Evolutionary conservation across 1,284 basidiomycete species (phyloP), one percentile per base, ranked within the genome.

Genomic region (Cerioporus squamosus): DNA sequence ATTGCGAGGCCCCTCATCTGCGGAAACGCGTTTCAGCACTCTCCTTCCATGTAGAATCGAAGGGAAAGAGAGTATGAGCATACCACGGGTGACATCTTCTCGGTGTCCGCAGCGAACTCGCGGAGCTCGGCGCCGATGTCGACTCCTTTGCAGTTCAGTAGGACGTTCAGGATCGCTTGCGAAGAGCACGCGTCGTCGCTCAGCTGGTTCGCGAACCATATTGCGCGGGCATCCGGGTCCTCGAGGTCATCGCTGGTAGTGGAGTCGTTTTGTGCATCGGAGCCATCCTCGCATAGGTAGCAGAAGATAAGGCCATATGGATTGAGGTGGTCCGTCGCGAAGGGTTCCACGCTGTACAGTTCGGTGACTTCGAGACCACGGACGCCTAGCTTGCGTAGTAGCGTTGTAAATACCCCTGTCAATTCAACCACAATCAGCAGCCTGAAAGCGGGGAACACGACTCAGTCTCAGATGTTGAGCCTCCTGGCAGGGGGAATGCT

Each of bases 201-300:
- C n/a, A 87, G 76, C 66, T 87, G 85, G 67, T 87, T 84, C 6
- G 85, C 85, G 61, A 86, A 87, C 85, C 85, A 87, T 14, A 87
- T 78, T 18, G 72, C 74, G 54, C 81, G 79, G n/a, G 83, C 79
- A 26, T 81, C 79, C 6, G 82, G 78, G 66, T 86, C 83, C 24
- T 79, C 75, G 53, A 81, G 80, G 55, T 82, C 80, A 3, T 74
- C 71, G 0, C 78, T 72, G 0, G 33, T 10, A n/a, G 76, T 73
- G 58, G 80, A 77, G 2, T 73, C 59, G 61, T 83, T 80, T 61
- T 80, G 77, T 8, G 67, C n/a, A 24, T 73, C 69, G 0, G 77
- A 55, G 59, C 83, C 81, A 59, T 81, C 80, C 12, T 71, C 72
- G 77, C 82, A 86, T 57, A 81, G 73, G 68, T 84, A 87, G 69